Conservation (phyloP, 2,329 filamentous ascomycete species). For the Exophiala lecanii-corni region DNA sequence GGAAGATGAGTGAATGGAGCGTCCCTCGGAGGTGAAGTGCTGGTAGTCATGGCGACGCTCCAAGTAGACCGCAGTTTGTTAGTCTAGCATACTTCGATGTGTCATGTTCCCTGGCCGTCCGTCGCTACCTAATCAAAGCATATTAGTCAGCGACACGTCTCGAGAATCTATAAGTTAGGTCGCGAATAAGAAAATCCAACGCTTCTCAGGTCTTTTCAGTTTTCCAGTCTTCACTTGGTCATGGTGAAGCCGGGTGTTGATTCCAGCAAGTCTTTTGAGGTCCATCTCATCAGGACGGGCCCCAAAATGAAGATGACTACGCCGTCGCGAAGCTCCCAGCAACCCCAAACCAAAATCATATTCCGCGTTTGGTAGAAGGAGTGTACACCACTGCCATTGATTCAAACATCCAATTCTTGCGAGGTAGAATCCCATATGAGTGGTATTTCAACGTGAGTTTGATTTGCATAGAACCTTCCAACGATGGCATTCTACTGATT, state of each 20-base stretch:
- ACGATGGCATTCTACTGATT: conserved; percentile 3
- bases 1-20: too few species aligned
- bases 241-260: conserved; percentile 1
- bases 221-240: conserved; percentile 20
- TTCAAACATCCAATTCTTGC: conserved; percentile 9
- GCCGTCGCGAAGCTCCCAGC: conserved; percentile 8
- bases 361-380: not conserved
- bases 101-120: too few species aligned
- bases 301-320: not conserved
- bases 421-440: conserved; percentile 23
- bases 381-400: conserved; percentile 26
- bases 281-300: too few species aligned
- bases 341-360: conserved; percentile 1
- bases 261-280: not conserved
- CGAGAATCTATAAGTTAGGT: too few species aligned
- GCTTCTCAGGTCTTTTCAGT: conserved; percentile 24
- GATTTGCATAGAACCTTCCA: conserved; percentile 20
- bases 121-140: too few species aligned
- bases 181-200: too few species aligned
- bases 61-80: too few species aligned
- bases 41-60: too few species aligned
- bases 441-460: conserved; percentile 10
- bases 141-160: too few species aligned
- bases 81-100: too few species aligned
- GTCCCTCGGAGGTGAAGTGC: too few species aligned